Evolutionary conservation across 2,329 filamentous ascomycete genomes (phyloP).

Genomic region (Aphanocladium album): DNA sequence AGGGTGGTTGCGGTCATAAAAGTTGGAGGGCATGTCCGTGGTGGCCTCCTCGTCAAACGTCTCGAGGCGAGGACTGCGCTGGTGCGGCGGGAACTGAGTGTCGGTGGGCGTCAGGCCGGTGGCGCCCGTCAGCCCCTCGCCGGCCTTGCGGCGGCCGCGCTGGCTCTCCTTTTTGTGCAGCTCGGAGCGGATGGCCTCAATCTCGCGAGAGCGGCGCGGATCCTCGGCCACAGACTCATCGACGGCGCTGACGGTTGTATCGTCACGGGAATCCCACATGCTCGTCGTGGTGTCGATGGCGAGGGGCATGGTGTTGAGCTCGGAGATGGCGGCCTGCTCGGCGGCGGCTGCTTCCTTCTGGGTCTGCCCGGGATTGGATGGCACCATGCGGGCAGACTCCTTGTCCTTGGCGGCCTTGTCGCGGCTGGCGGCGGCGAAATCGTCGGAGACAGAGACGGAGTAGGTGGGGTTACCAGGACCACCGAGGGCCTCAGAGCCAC

Average conservation of each 20-base stretch:
- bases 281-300: constrained; percentile 17
- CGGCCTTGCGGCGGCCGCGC: constrained; percentile 44
- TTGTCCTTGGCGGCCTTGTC: constrained; percentile 50
- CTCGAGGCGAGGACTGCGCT: constrained; percentile 28
- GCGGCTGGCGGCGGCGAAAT: constrained; percentile 59
- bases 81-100: constrained; percentile 21
- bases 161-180: constrained; percentile 40
- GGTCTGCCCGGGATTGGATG: constrained; percentile 30
- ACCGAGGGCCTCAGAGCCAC: constrained; percentile 57
- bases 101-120: constrained; percentile 25
- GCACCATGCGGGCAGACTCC: constrained; percentile 62
- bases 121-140: constrained; percentile 36
- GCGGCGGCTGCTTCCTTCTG: constrained; percentile 25
- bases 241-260: constrained; percentile 22
- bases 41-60: constrained; percentile 42
- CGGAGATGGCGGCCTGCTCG: constrained; percentile 42
- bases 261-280: constrained; percentile 23
- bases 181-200: constrained; percentile 32
- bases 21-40: constrained; percentile 25
- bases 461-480: constrained; percentile 73
- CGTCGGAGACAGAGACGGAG: constrained; percentile 69
- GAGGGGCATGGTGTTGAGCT: constrained; percentile 37
- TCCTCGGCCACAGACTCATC: constrained; percentile 19
- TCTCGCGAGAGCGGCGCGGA: constrained; percentile 32
- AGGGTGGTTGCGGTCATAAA: constrained; percentile 11